These are phyloP conservation scores for Candida mattraensis DNA, from an alignment of 805 yeast species.

Conservation along the genomic window DNA sequence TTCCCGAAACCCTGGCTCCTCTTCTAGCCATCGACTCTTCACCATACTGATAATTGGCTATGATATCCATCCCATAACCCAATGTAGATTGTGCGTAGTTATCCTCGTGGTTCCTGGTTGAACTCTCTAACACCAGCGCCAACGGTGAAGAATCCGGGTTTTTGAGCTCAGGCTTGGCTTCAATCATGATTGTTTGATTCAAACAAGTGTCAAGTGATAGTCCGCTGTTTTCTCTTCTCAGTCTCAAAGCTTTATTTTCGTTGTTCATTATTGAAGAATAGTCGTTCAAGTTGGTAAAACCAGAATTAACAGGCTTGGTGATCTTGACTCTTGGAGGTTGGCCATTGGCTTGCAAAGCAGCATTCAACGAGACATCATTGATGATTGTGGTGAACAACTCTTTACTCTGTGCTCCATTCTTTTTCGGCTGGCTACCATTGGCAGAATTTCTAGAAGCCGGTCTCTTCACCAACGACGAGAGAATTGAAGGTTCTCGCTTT, in stretches of 20 bases:
- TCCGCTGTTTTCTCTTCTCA: conserved; percentile 7
- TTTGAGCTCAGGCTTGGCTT: conserved; percentile 16
- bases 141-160: conserved; percentile 14
- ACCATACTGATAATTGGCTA: conserved; percentile 19
- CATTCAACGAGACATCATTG: conserved; percentile 39
- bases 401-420: conserved; percentile 2
- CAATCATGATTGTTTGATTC: conserved; percentile 20
- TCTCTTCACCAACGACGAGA: conserved; percentile 6
- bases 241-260: conserved; percentile 16
- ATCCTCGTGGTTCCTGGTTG: conserved; percentile 5
- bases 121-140: conserved; percentile 20
- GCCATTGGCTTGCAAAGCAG: conserved; percentile 40
- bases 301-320: conserved; percentile 14
- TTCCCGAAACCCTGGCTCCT: conserved; percentile 1
- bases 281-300: conserved; percentile 19
- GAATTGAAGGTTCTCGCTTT: conserved; percentile 10
- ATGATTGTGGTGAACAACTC: conserved; percentile 33
- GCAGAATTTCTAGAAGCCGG: conserved; percentile 2
- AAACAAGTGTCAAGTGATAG: conserved; percentile 14
- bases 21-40: conserved; percentile 11
- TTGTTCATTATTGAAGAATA: conserved; percentile 18
- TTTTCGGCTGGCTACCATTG: conserved; percentile 1
- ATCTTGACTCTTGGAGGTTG: conserved; percentile 8
- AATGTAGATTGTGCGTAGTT: conserved; percentile 10
- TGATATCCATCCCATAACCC: conserved; percentile 22